Evolutionary conservation across 2,329 filamentous ascomycete species (phyloP).

Genomic region (Diaporthe amygdali): DNA sequence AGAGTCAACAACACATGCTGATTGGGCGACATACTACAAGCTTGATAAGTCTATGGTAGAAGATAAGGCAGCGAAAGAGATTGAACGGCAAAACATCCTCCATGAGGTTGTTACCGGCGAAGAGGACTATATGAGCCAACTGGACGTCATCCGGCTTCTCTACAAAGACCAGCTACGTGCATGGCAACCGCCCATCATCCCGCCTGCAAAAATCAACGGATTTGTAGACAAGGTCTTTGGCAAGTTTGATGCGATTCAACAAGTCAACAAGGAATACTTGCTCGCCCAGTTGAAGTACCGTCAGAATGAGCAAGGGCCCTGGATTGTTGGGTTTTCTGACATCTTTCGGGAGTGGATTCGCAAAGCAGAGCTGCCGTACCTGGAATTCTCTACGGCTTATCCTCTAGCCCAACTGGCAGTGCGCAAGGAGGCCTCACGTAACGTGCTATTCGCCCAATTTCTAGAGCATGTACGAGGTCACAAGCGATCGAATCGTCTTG

Average conservation of each 20-base stretch:
- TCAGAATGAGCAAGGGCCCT: slow-evolving; percentile 95
- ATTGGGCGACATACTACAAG: slow-evolving; percentile 91
- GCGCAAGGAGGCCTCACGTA: slow-evolving; percentile 82
- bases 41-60: slow-evolving; percentile 79
- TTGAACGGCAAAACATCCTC: slow-evolving; percentile 90
- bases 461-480: slow-evolving; percentile 80
- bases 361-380: slow-evolving; percentile 86
- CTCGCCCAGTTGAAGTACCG: slow-evolving; percentile 94
- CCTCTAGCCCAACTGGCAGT: slow-evolving; percentile 84
- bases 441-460: slow-evolving; percentile 86
- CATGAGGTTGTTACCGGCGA: slow-evolving; percentile 96
- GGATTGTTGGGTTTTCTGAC: slow-evolving; percentile 92
- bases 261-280: slow-evolving; percentile 91
- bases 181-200: slow-evolving; percentile 80
- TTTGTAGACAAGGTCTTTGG: slow-evolving; percentile 90
- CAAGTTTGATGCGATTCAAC: slow-evolving; percentile 84
- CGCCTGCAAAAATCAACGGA: slow-evolving; percentile 75
- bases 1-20: slow-evolving; percentile 71
- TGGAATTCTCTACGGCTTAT: slow-evolving; percentile 89
- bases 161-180: slow-evolving; percentile 82
- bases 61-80: slow-evolving; percentile 78
- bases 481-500: slow-evolving; percentile 79
- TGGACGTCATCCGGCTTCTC: slow-evolving; percentile 83
- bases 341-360: slow-evolving; percentile 98
- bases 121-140: slow-evolving; percentile 86